Evolutionary conservation across 768 basidiomycete species (phyloP).

Genomic region (Tulasnella sp.): DNA sequence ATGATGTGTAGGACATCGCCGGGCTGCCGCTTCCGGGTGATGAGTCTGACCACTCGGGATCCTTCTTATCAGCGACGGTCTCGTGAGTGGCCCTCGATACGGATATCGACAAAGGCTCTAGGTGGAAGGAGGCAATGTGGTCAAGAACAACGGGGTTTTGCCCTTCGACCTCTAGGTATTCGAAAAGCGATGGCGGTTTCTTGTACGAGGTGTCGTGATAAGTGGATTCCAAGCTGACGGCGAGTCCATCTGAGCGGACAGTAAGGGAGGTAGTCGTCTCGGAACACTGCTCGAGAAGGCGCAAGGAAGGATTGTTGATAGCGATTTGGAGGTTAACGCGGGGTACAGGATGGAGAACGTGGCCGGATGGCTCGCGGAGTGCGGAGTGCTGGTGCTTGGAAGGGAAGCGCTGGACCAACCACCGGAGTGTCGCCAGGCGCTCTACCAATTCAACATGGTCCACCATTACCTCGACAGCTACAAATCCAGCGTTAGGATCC

Average conservation of each 20-base stretch:
- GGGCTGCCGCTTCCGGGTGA: background rate
- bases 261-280: background rate
- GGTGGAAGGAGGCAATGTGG: background rate
- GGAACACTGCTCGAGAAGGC: constrained; percentile 19
- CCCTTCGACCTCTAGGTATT: background rate
- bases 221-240: background rate
- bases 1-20: background rate
- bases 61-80: background rate
- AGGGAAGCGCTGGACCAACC: constrained; percentile 27
- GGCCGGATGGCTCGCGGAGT: background rate
- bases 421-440: constrained; percentile 29
- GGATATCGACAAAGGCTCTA: background rate
- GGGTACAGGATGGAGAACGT: constrained; percentile 34
- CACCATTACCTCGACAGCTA: constrained; percentile 37
- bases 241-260: background rate
- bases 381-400: constrained; percentile 19
- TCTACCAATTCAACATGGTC: constrained; percentile 41
- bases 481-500: constrained; percentile 46
- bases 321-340: constrained; percentile 37
- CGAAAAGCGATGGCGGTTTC: background rate
- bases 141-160: background rate
- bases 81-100: background rate
- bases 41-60: background rate
- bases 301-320: constrained; percentile 38
- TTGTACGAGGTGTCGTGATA: background rate